Evolutionary conservation across 1,284 basidiomycete species (phyloP), one percentile per base, ranked within the genome.

Genomic region (Apiotrichum domesticum): DNA sequence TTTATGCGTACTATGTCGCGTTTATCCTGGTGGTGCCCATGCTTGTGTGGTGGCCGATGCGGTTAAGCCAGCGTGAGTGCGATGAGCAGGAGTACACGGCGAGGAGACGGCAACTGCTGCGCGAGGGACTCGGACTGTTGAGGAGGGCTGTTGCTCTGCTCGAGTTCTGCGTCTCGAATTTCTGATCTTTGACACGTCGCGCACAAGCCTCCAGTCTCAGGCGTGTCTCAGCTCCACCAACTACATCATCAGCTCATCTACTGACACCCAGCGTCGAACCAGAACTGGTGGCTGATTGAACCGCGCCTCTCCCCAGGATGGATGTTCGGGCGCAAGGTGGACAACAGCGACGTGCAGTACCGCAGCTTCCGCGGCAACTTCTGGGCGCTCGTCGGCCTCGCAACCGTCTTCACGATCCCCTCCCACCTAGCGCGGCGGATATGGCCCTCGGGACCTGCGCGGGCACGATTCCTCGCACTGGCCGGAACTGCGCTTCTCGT

Each of bases 281-380:
- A 83, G 1, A 95, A 96, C 70, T 94, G 86, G 67, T 70, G 66
- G 4, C 70, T 79, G 29, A 96, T 85, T 73, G 73, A 80, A 1
- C 70, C 78, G 14, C 80, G 81, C 56, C 77, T 98, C 1, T 84
- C 84, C 2, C 62, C 65, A 1, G 81, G 81, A 3, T 83, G 81
- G 81, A 65, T 82, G 33, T 74, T 75, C 14, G 77, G 77, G 1
- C 70, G 79, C 32, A 63, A 70, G 55, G 75, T 80, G 88, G 91
- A 95, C 71, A 88, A 87, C 69, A 90, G 87, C 61, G 90, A 94
- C 67, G 77, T 80, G 0, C 91, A 94, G 77, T 93, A 91, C 70
- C 86, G 87, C 29, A 82, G 84, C 2, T 92, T 95, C 75, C 83
- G 91, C 50, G 80, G 81, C 65, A 90, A 90, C 68, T 70, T 92